Evolutionary conservation across 78 protist species (phyloP).

Genomic region (Protostelium mycophagum): DNA sequence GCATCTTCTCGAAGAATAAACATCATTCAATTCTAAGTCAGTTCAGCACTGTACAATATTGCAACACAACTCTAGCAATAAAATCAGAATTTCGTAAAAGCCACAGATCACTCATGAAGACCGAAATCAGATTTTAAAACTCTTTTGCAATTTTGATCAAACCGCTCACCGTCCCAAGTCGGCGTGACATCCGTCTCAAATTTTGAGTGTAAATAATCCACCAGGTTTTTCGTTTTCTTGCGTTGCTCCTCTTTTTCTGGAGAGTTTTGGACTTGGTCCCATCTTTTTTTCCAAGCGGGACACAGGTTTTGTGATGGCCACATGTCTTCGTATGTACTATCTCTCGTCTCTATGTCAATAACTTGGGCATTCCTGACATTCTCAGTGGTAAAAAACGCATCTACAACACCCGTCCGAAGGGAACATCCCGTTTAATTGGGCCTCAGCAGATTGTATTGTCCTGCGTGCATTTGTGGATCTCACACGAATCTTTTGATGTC

Average conservation of each 20-base stretch:
- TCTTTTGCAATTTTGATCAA: too few species aligned
- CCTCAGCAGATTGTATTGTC: neutral
- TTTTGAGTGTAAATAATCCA: too few species aligned
- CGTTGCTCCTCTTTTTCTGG: too few species aligned
- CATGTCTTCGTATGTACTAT: neutral
- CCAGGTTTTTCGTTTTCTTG: too few species aligned
- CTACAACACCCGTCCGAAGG: neutral
- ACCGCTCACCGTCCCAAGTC: too few species aligned
- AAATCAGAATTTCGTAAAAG: too few species aligned
- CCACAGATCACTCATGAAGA: too few species aligned
- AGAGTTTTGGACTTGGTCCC: neutral
- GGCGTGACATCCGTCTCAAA: too few species aligned
- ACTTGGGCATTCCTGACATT: neutral
- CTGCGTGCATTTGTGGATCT: neutral
- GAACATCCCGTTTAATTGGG: neutral
- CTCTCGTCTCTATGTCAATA: neutral
- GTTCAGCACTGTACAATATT: too few species aligned
- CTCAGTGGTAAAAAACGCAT: neutral
- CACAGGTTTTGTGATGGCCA: neutral
- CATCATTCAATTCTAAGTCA: neutral
- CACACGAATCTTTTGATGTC: too few species aligned
- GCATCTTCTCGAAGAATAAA: neutral
- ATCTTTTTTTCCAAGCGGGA: neutral
- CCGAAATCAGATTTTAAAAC: too few species aligned
- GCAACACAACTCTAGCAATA: too few species aligned